Conservation (phyloP, 306 rosid species). For the Sechiopsis laciniata region DNA sequence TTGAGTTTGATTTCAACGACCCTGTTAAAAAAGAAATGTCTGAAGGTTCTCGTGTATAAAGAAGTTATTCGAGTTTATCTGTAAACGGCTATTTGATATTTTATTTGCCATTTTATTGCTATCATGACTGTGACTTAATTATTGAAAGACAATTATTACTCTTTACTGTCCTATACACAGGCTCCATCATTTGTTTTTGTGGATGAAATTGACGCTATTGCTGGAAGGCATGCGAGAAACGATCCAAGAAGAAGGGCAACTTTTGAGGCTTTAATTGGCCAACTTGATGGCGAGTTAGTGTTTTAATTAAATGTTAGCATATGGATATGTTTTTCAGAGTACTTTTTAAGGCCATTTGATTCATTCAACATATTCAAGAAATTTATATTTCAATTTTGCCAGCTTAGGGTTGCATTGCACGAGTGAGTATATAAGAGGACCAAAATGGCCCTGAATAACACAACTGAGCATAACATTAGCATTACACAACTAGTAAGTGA, state of each 20-base stretch:
- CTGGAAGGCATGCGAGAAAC: slow-evolving; percentile 87
- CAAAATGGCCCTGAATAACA: neutral
- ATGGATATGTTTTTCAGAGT: neutral
- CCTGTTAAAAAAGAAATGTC: slow-evolving; percentile 6
- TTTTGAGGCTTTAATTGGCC: slow-evolving; percentile 87
- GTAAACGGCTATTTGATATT: neutral
- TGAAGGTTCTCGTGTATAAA: neutral
- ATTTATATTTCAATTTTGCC: neutral
- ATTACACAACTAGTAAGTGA: slow-evolving; percentile 1
- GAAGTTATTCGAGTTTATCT: neutral
- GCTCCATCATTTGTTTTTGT: slow-evolving; percentile 94
- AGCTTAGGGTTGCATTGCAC: neutral
- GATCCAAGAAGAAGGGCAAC: slow-evolving; percentile 92
- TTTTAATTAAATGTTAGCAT: slow-evolving; percentile 17
- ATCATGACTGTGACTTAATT: neutral
- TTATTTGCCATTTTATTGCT: neutral
- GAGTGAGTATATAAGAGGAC: neutral
- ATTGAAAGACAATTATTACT: neutral
- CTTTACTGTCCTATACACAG: slow-evolving; percentile 31
- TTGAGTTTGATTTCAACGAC: neutral
- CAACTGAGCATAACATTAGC: neutral
- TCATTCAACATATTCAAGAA: neutral
- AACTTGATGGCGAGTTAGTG: slow-evolving; percentile 97
- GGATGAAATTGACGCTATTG: slow-evolving; percentile 98
- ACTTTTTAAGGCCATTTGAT: slow-evolving; percentile 1